phyloP scores from a whole-genome alignment of 208 protist species.

The Sergeia podlipaevii region DNA sequence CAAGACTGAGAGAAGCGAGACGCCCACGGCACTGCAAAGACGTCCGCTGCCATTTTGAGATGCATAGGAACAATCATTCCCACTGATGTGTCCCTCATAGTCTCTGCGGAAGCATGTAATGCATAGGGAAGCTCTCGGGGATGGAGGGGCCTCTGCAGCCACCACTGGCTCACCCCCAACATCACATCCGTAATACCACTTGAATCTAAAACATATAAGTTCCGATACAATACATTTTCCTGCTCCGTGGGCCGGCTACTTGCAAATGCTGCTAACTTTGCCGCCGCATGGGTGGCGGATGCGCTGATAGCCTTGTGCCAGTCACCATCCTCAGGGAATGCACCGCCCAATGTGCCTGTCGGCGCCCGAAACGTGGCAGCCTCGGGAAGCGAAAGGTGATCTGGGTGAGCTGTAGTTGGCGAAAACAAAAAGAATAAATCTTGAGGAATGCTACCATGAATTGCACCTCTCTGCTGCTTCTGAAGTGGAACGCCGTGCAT shows the following conservation, averaged over 20 bases:
- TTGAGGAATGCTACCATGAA: too few species aligned
- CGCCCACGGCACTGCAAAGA: constrained; percentile 1
- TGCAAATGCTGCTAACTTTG: constrained; percentile 18
- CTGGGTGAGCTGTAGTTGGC: constrained; percentile 12
- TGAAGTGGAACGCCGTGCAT: too few species aligned
- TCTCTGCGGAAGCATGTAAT: constrained; percentile 1
- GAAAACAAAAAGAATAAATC: constrained; percentile 21
- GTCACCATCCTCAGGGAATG: constrained; percentile 10
- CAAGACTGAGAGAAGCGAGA: too few species aligned
- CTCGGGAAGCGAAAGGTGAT: constrained; percentile 19
- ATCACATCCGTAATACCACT: constrained; percentile 16
- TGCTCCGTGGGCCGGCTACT: not conserved
- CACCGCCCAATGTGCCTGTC: not conserved
- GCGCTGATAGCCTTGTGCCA: constrained; percentile 29
- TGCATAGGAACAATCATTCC: constrained; percentile 1
- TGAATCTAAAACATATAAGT: constrained; percentile 20
- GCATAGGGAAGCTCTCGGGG: constrained; percentile 19
- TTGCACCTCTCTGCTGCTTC: too few species aligned
- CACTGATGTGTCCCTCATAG: not conserved
- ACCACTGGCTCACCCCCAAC: constrained; percentile 37
- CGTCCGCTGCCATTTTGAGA: constrained; percentile 10
- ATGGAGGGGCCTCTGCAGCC: constrained; percentile 36
- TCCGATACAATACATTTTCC: constrained; percentile 22
- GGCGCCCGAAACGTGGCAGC: constrained; percentile 6
- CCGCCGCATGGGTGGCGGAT: constrained; percentile 23